phyloP scores from a whole-genome alignment of 306 rosid species.

The Abrus pulchellus region DNA sequence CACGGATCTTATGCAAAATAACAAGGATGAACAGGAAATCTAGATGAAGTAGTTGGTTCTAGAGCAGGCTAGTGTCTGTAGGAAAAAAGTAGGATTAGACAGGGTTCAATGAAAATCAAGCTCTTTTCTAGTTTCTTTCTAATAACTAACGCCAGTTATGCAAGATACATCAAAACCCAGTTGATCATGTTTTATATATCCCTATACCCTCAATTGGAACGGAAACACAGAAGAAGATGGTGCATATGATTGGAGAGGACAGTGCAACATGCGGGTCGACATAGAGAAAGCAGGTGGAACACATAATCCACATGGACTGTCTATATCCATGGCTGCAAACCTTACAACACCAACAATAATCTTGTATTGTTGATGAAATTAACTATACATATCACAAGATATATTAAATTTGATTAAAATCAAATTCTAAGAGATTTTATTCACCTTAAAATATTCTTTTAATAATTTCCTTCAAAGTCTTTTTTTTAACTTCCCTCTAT shows the following conservation, averaged over 20 bases:
- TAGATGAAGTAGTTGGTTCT: constrained; percentile 45
- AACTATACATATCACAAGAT: no score
- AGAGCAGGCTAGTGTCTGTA: constrained; percentile 40
- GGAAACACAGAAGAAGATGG: constrained; percentile 48
- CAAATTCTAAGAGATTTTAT: no score
- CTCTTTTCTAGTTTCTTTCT: constrained; percentile 24
- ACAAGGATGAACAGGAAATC: constrained; percentile 26
- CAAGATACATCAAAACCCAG: constrained; percentile 37
- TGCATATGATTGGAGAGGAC: constrained; percentile 53
- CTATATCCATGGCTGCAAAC: constrained; percentile 40
- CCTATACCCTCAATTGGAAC: constrained; percentile 31
- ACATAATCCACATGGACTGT: constrained; percentile 69
- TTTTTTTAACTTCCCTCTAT: no score
- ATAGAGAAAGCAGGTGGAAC: constrained; percentile 50
- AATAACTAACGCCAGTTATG: constrained; percentile 19
- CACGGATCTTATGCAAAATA: constrained; percentile 31
- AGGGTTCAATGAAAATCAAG: constrained; percentile 23
- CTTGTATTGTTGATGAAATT: no score
- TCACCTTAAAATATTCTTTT: no score
- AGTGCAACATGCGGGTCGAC: constrained; percentile 65
- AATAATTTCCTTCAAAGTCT: no score
- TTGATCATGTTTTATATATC: constrained; percentile 32
- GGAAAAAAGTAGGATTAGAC: constrained; percentile 49
- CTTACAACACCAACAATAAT: neutral
- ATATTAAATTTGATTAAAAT: no score